Percentiles rank a stretch among this genome's conserved stretches.
phyloP scores from a whole-genome alignment of 192 early-diverging fungal species.

The Coemansia sp. region DNA sequence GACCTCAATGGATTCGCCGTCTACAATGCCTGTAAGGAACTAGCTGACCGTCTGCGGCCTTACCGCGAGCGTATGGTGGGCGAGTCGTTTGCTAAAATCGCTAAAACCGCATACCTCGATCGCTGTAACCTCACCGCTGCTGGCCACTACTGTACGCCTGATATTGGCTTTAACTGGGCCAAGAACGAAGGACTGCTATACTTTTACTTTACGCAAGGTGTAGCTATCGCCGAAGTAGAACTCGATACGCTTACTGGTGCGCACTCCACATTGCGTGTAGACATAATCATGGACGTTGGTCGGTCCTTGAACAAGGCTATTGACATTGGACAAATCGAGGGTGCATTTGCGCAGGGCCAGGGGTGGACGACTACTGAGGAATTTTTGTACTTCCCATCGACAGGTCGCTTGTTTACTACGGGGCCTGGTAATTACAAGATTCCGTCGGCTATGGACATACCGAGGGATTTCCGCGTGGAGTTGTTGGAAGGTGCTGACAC shows the following conservation, averaged over 20 bases:
- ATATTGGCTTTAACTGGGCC: conserved; percentile 75
- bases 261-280: conserved; percentile 70
- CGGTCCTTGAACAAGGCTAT: conserved; percentile 83
- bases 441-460: conserved; percentile 82
- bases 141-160: conserved; percentile 84
- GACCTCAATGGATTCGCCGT: conserved; percentile 87
- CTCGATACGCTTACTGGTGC: conserved; percentile 83
- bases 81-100: conserved; percentile 59
- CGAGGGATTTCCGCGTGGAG: conserved; percentile 76
- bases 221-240: conserved; percentile 82
- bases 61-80: conserved; percentile 64
- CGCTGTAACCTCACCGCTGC: conserved; percentile 78
- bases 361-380: conserved; percentile 90
- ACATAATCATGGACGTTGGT: conserved; percentile 88
- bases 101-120: conserved; percentile 72
- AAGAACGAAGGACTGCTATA: conserved; percentile 71
- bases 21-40: conserved; percentile 73
- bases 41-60: conserved; percentile 72
- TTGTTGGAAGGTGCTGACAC: conserved; percentile 63
- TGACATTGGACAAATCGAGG: conserved; percentile 91
- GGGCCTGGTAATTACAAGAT: conserved; percentile 92
- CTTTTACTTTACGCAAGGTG: conserved; percentile 87
- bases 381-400: conserved; percentile 71
- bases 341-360: conserved; percentile 82
- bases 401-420: conserved; percentile 75